Evolutionary conservation across 2,329 filamentous ascomycete genomes (phyloP), one percentile per base, ranked within the genome.

Genomic region (Rhytidhysteron rufulum): DNA sequence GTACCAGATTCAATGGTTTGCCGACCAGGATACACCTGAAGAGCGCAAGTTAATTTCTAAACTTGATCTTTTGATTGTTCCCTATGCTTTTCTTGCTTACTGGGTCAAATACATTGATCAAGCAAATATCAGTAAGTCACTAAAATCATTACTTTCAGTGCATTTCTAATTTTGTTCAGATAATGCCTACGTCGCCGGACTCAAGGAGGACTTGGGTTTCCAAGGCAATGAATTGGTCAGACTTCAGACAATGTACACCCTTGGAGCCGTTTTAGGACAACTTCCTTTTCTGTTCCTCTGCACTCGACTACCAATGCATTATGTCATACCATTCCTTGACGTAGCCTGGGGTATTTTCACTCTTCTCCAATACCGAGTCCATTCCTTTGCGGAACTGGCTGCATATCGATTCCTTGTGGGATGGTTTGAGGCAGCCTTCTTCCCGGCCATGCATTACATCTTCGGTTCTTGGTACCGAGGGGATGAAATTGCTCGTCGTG

Each of bases 51-150:
- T 80, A 3, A 74, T 81, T 25, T 38, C 71, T 18, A 80, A 80
- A 50, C 67, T 81, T 10, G 77, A 81, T 44, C 54, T 75, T 0
- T 56, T 79, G 2, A 74, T 80, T 25, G 70, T 81, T 0, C 75
- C 75, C 0, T 80, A 79, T 49, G 75, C 74, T 0, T 73, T 79
- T 32, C 54, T 80, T 2, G 67, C 71, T 0, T 79, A 78, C 45
- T 80, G 75, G 71, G 68, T 73, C 37, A 79, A 78, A 52, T 76
- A 78, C 43, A 68, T 80, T 7, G 75, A 78, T 45, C 74, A 78
- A 47, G 62, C 71, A 3, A 78, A 78, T 40, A 66, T 78, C 36
- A 78, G 73, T 77, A 46, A 36, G 65, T 47, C 10, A 3, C 27
- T n/a, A 31, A 40, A 11, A 25, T 31, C 19, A 8, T 17, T 30